Conservation (phyloP, 2,329 filamentous ascomycete species). For the Aspergillus fumigatus region DNA sequence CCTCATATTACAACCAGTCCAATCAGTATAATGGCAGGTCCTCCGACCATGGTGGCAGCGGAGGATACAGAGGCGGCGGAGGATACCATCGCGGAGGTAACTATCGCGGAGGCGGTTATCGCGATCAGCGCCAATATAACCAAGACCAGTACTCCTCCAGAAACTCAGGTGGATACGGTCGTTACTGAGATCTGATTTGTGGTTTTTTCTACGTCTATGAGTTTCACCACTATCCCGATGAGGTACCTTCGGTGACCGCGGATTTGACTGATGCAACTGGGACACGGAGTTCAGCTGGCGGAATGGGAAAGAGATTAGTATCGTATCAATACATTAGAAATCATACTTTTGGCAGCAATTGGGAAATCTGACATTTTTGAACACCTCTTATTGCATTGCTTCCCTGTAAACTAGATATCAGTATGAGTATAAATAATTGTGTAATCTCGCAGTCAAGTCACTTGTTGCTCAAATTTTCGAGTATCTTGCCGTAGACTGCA, state of each 20-base stretch:
- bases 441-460: background rate
- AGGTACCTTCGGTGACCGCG: background rate
- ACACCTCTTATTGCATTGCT: background rate
- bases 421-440: background rate
- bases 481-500: background rate
- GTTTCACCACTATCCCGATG: background rate
- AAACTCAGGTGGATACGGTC: constrained; percentile 35
- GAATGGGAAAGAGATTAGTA: background rate
- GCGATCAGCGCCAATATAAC: constrained; percentile 20
- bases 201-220: background rate
- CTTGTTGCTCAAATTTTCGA: background rate
- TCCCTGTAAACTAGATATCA: background rate
- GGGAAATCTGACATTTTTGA: background rate
- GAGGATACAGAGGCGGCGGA: constrained; percentile 22
- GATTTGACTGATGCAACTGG: background rate
- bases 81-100: constrained; percentile 18
- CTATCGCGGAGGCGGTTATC: constrained; percentile 19
- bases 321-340: background rate
- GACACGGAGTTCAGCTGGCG: background rate
- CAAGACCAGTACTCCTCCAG: constrained; percentile 29
- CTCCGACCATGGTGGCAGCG: constrained; percentile 19
- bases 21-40: constrained; percentile 23
- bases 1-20: constrained; percentile 20
- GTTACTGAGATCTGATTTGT: constrained; percentile 25
- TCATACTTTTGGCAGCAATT: background rate